These are phyloP conservation scores for Populus davidiana DNA, from an alignment of 345 rosid species.

Conservation along the genomic window DNA sequence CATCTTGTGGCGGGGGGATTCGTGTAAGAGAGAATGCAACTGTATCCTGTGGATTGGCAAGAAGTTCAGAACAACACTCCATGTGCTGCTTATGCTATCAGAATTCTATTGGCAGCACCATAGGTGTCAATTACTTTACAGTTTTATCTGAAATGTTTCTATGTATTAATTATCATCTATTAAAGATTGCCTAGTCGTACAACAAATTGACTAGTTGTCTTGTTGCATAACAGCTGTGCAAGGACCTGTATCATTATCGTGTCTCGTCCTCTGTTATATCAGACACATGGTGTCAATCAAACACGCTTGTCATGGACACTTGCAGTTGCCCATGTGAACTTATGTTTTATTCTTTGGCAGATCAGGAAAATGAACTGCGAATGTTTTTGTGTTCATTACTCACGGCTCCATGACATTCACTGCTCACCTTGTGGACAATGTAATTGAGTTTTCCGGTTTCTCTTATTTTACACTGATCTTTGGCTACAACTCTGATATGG, in stretches of 20 bases:
- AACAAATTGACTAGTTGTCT: background rate
- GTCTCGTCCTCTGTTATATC: background rate
- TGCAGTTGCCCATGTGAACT: background rate
- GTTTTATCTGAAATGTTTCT: background rate
- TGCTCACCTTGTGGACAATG: background rate
- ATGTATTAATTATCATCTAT: no score
- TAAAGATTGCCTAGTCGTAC: background rate
- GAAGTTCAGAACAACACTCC: slow-evolving; percentile 20
- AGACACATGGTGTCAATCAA: no score
- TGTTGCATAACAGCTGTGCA: background rate
- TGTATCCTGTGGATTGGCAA: slow-evolving; percentile 21
- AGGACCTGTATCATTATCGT: background rate
- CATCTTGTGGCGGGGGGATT: slow-evolving; percentile 19
- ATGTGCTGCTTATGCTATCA: slow-evolving; percentile 16
- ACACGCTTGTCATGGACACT: background rate
- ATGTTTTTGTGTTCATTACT: background rate
- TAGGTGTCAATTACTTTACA: slow-evolving; percentile 39
- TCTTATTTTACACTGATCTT: background rate
- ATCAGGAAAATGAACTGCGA: background rate
- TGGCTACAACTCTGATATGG: background rate
- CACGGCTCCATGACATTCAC: background rate
- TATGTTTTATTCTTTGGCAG: background rate
- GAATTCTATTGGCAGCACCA: slow-evolving; percentile 21
- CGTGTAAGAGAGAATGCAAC: slow-evolving; percentile 21
- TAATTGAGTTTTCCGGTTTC: background rate